Evolutionary conservation across 345 rosid genomes (phyloP).

Genomic region (Eucalyptus erythrocorys): DNA sequence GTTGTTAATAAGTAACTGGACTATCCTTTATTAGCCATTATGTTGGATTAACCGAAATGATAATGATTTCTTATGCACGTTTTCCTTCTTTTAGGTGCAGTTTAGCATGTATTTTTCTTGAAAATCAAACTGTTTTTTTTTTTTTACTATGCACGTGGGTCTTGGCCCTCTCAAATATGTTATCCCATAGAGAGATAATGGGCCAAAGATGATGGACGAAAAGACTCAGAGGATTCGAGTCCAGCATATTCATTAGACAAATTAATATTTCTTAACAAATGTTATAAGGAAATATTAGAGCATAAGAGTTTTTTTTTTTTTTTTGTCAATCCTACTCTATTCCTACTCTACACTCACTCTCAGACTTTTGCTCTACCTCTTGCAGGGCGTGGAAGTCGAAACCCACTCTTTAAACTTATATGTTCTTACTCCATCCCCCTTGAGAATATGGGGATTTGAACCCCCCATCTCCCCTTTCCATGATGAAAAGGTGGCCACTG

Average conservation of each 20-base stretch:
- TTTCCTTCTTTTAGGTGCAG: not conserved
- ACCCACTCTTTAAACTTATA: too few relatives aligned
- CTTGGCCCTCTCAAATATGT: not conserved
- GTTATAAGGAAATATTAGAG: not conserved
- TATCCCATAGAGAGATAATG: not conserved
- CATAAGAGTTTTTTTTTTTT: not conserved
- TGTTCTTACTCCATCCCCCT: too few relatives aligned
- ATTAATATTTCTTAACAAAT: not conserved
- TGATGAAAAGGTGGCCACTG: too few relatives aligned
- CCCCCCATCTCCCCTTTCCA: too few relatives aligned
- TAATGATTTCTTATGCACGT: not conserved
- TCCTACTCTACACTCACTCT: too few relatives aligned
- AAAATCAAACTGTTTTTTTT: not conserved
- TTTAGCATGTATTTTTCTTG: not conserved
- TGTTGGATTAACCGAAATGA: not conserved
- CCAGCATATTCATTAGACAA: not conserved
- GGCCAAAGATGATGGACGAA: not conserved
- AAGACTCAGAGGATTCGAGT: not conserved
- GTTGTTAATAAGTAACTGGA: not conserved
- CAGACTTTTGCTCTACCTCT: too few relatives aligned
- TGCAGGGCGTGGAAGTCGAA: too few relatives aligned
- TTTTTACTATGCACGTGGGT: not conserved
- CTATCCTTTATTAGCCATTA: not conserved
- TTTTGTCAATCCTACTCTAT: too few relatives aligned
- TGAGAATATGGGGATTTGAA: too few relatives aligned